Evolutionary conservation across 306 rosid genomes (phyloP), one percentile per base, ranked within the genome.

Genomic region (Dryas drummondii): DNA sequence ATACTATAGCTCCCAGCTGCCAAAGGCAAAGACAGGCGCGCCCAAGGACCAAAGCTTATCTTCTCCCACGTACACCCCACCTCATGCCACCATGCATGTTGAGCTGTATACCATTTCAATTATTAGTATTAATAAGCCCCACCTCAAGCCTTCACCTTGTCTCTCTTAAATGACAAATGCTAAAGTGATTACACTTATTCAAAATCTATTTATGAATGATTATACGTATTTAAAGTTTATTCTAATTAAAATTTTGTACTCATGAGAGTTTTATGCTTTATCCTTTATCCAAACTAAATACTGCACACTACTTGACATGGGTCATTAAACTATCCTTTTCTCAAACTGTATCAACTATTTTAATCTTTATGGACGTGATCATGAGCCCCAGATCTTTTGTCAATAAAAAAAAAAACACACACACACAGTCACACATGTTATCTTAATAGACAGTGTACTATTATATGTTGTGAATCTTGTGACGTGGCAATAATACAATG

Each of bases 401-500:
- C 13, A 32, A 49, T 22, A 26, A 48, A 13, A 50, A 15, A 50
- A 48, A 13, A 50, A 15, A 50, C 59, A 68, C 27, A 32, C 47
- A 57, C 62, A 19, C 62, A 57, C 14, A 22, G 9, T 37, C 58
- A 54, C 26, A 54, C 59, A n/a, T 55, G 16, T 55, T 3, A n/a
- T 55, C 60, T 58, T 10, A 4, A 13, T 1, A 11, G 9, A 61
- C 66, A 6, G 9, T 14, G 3, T 6, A 22, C 22, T 32, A 8
- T 42, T 41, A 44, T 16, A 8, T 22, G 17, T 12, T 12, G 55
- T 26, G 76, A 45, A 22, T 44, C 22, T 32, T 17, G 57, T 51
- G 73, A 56, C 41, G 78, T 68, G 83, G 71, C 80, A 11, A 41
- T 15, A 47, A 40, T 15, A 11, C 49, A 6, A 56, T n/a, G 80